Evolutionary conservation across 352 stramenopile genomes (phyloP), one percentile per base, ranked within the genome.

Genomic region (Phytophthora syringae): DNA sequence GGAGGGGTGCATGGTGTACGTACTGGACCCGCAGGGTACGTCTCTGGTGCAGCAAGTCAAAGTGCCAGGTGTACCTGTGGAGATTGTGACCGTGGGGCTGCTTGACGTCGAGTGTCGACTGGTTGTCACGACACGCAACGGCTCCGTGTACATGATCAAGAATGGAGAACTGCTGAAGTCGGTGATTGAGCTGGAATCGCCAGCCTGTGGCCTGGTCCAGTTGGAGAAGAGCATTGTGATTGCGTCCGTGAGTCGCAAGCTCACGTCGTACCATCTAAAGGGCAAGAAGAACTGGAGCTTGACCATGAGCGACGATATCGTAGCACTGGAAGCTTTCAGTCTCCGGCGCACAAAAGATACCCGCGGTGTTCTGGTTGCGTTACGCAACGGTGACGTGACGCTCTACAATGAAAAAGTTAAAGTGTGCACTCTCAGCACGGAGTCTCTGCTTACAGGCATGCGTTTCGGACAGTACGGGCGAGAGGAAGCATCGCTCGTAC

Each of bases 221-320:
- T 66, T 93, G 25, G 89, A 94, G 37, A 93, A 93, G 39, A 92
- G 83, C 63, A 92, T 95, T 42, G 75, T 96, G 20, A 89, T 97
- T 42, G 92, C 89, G 5, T 95, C 85, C 16, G 93, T 94, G 76
- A 94, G 96, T 58, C 74, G 86, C 16, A 95, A 87, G 27, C 65
- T 98, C 21, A 84, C 88, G 40, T 96, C 88, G 13, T 98, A 90
- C 53, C 88, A 96, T 53, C 74, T 97, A 44, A 97, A 97, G 56
- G 91, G 92, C 21, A 94, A 95, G 52, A 96, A 96, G 69, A 95
- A 97, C 75, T 97, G 88, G 89, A 94, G 82, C 22, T 42, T 97
- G 43, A 83, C 74, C 13, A 90, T 97, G 87, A 67, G 83, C 5
- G 84, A 92, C 39, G 85, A 92, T 56, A 90, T 97, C 51, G 83